Conservation (phyloP, 805 yeast species). For the Blastobotrys parvus region DNA sequence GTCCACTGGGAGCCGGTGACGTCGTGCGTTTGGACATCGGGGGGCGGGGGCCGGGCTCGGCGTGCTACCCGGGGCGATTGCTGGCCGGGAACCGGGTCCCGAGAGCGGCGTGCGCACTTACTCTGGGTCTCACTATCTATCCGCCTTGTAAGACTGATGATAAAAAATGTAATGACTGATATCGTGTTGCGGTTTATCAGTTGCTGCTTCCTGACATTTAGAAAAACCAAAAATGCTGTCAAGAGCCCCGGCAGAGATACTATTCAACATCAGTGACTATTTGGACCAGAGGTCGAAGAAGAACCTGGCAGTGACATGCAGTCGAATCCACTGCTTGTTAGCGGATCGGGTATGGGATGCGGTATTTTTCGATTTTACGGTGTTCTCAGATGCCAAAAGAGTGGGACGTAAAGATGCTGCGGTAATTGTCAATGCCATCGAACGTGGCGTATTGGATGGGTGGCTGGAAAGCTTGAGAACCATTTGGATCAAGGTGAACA, state of each 20-base stretch:
- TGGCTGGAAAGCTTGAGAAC: background rate
- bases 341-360: background rate
- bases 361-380: background rate
- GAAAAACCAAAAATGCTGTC: background rate
- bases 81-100: too few relatives aligned
- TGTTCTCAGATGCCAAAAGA: background rate
- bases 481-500: background rate
- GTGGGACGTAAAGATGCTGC: background rate
- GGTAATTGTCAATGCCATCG: background rate
- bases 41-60: too few relatives aligned
- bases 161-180: too few relatives aligned
- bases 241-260: background rate
- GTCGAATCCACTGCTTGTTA: background rate
- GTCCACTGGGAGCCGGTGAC: too few relatives aligned
- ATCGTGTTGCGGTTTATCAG: too few relatives aligned
- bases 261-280: background rate
- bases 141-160: too few relatives aligned
- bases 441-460: background rate
- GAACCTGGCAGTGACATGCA: background rate
- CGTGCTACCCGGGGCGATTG: too few relatives aligned
- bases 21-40: too few relatives aligned
- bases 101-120: too few relatives aligned
- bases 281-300: background rate
- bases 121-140: too few relatives aligned
- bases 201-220: too few relatives aligned